Conservation (phyloP, 139 green algal species). For the Trebouxia sp. region DNA sequence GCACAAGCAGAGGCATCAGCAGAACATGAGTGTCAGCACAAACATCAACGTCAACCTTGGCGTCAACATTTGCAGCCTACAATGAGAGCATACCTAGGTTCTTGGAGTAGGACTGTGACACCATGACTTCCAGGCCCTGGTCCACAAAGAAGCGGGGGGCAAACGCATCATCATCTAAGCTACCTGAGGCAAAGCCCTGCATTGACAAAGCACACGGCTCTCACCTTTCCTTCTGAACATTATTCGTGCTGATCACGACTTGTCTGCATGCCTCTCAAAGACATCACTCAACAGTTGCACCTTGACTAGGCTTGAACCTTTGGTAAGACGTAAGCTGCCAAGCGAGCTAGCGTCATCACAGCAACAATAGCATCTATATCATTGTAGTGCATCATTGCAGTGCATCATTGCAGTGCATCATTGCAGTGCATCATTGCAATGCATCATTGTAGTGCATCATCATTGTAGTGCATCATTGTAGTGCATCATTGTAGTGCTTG, state of each 20-base stretch:
- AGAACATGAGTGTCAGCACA: background rate
- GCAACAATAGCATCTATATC: no score
- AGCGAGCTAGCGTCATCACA: no score
- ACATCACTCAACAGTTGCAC: background rate
- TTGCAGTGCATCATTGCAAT: no score
- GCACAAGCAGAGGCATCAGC: background rate
- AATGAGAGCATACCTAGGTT: conserved; percentile 83
- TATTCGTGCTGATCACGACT: background rate
- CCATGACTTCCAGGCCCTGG: conserved; percentile 86
- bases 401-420: no score
- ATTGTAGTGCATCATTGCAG: no score
- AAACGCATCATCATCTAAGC: conserved; percentile 90
- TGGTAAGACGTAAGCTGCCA: no score
- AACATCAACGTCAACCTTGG: background rate
- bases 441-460: no score
- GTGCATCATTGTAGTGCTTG: no score
- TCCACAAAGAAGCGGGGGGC: conserved; percentile 89
- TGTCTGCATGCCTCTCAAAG: background rate
- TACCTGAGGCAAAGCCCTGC: conserved; percentile 80
- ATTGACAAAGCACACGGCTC: background rate
- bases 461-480: no score
- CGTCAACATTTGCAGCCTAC: background rate
- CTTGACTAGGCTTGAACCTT: no score
- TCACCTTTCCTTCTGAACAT: background rate
- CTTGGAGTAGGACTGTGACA: conserved; percentile 91